Percentiles rank a stretch among this genome's conserved stretches.
These are phyloP conservation scores for Dichotomopilus funicola DNA, from an alignment of 2,329 filamentous ascomycete genomes.

Conservation along the genomic window DNA sequence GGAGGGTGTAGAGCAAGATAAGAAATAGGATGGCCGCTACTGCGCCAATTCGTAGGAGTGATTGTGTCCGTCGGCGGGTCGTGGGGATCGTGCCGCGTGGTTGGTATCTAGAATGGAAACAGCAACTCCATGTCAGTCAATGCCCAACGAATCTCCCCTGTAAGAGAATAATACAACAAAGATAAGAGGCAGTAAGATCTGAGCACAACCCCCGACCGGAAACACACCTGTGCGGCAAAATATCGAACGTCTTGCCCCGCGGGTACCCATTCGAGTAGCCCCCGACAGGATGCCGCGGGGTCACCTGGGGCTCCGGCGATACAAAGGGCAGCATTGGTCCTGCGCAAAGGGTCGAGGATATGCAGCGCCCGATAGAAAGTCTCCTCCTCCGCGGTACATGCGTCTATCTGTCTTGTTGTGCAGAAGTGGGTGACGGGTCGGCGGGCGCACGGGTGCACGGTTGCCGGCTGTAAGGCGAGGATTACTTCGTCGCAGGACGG, in stretches of 20 bases:
- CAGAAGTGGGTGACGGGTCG: slow-evolving; percentile 23
- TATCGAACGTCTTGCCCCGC: slow-evolving; percentile 71
- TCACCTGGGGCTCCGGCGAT: slow-evolving; percentile 57
- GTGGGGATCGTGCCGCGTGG: slow-evolving; percentile 69
- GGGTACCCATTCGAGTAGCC: slow-evolving; percentile 82
- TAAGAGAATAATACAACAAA: not conserved
- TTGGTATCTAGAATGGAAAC: slow-evolving; percentile 62
- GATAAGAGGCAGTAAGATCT: not conserved
- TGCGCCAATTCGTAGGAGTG: slow-evolving; percentile 62
- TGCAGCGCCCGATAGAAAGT: slow-evolving; percentile 13
- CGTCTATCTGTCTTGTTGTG: slow-evolving; percentile 3
- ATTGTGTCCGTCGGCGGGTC: slow-evolving; percentile 64
- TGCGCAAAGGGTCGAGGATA: slow-evolving; percentile 11
- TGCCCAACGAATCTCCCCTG: not conserved
- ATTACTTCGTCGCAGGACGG: no score
- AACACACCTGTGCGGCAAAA: slow-evolving; percentile 76
- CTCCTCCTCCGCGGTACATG: slow-evolving; percentile 13
- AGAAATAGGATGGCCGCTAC: slow-evolving; percentile 53
- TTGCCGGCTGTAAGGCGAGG: no score
- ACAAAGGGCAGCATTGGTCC: slow-evolving; percentile 53
- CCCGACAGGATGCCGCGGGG: slow-evolving; percentile 72
- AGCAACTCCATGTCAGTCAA: slow-evolving; percentile 14
- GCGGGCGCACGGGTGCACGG: slow-evolving; percentile 5
- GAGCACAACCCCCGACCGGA: not conserved
- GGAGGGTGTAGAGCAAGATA: slow-evolving; percentile 70